A percentile compares a stretch with the other conserved stretches of the same genome.
These are phyloP conservation scores for Colletotrichum lindemuthianum DNA, from an alignment of 2,329 filamentous ascomycete genomes.

Conservation along the genomic window DNA sequence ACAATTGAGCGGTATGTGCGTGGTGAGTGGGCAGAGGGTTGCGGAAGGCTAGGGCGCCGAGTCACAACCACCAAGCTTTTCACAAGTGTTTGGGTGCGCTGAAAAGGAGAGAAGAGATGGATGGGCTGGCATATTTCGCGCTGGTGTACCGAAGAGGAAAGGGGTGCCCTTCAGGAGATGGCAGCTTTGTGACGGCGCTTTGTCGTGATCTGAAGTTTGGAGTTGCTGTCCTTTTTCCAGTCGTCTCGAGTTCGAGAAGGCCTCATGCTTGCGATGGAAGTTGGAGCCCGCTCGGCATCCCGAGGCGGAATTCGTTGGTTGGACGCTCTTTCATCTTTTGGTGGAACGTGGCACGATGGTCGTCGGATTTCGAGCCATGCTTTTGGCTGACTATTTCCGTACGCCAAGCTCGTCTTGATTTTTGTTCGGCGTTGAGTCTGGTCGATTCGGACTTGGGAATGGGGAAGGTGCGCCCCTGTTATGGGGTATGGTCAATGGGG, in stretches of 20 bases:
- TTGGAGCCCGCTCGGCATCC: not conserved
- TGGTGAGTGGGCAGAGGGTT: not conserved
- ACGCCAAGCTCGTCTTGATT: constrained; percentile 20
- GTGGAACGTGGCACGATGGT: not conserved
- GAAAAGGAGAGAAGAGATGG: not conserved
- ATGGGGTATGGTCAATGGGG: not conserved
- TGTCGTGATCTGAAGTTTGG: constrained; percentile 8
- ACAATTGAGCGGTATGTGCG: constrained; percentile 28
- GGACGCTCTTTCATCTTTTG: constrained; percentile 3
- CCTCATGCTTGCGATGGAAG: not conserved
- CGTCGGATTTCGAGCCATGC: constrained; percentile 15
- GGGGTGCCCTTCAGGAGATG: not conserved
- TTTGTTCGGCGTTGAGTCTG: not conserved
- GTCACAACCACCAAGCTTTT: constrained; percentile 4
- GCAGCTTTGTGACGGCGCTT: constrained; percentile 21
- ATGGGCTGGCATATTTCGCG: constrained; percentile 16
- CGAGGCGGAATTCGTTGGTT: not conserved
- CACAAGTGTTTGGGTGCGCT: constrained; percentile 14
- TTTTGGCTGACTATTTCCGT: not conserved
- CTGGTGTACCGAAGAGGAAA: constrained; percentile 27
- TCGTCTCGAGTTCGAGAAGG: constrained; percentile 5
- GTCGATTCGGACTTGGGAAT: not conserved
- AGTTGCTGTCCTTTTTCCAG: not conserved
- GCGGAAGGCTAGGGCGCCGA: constrained; percentile 2
- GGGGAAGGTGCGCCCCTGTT: constrained; percentile 16